A percentile compares a stretch with the other conserved stretches of the same genome.
Evolutionary conservation across 2,329 filamentous ascomycete genomes (phyloP).

Genomic region (Tolypocladium pustulatum): DNA sequence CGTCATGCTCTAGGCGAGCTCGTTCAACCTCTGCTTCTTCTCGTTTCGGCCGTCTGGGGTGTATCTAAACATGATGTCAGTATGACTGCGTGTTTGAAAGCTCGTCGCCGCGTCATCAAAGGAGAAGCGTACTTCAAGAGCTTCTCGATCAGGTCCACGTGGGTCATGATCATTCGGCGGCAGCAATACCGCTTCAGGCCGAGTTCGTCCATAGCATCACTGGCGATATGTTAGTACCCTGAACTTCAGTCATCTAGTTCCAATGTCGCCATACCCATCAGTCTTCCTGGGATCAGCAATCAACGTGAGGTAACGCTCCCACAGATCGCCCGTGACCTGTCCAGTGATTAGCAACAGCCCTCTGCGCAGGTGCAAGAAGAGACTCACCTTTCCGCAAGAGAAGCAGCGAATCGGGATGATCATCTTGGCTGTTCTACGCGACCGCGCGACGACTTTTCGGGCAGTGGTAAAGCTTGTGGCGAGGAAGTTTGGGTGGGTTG

Average conservation of each 20-base stretch:
- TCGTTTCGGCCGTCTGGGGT: conserved; percentile 53
- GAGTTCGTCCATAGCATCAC: conserved; percentile 92
- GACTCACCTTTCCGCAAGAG: conserved; percentile 88
- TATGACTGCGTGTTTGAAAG: neutral
- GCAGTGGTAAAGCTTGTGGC: neutral
- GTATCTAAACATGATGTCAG: conserved; percentile 31
- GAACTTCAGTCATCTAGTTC: neutral
- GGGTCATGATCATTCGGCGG: conserved; percentile 98
- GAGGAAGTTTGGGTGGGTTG: neutral
- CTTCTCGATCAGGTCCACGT: conserved; percentile 98
- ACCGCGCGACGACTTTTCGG: neutral
- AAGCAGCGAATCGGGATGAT: conserved; percentile 99
- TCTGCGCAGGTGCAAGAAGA: conserved; percentile 1
- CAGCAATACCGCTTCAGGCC: conserved; percentile 96
- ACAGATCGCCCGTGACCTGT: conserved; percentile 92
- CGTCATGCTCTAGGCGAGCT: conserved; percentile 16
- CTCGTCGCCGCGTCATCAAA: neutral
- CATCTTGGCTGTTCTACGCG: conserved; percentile 48
- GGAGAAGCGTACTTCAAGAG: conserved; percentile 64
- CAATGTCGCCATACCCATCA: conserved; percentile 47
- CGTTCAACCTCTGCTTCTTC: conserved; percentile 40
- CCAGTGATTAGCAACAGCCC: conserved; percentile 17
- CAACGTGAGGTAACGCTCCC: conserved; percentile 88
- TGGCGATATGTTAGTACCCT: conserved; percentile 24
- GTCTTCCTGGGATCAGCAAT: conserved; percentile 62